A percentile compares a stretch with the other conserved stretches of the same genome.
phyloP scores from a whole-genome alignment of 257 asterid genomes.

The Scutellaria barbata region DNA sequence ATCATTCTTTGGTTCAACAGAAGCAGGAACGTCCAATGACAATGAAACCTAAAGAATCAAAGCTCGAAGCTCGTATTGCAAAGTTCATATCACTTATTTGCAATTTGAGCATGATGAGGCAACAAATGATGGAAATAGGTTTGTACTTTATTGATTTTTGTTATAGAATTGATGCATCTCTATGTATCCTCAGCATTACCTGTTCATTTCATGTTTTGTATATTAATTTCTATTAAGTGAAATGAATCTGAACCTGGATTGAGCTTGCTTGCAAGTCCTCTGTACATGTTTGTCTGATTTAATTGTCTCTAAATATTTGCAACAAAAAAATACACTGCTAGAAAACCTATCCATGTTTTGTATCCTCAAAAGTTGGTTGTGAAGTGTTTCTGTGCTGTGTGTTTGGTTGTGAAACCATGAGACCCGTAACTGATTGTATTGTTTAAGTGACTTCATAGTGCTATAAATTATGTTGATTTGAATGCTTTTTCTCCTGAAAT shows the following conservation, averaged over 20 bases:
- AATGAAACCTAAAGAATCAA: conserved; percentile 65
- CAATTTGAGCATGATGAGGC: conserved; percentile 91
- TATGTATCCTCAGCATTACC: conserved; percentile 26
- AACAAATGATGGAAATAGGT: conserved; percentile 98
- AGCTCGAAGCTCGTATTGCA: conserved; percentile 77
- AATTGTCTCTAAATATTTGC: conserved; percentile 3
- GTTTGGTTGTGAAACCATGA: conserved; percentile 20
- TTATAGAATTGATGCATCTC: not conserved
- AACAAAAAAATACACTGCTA: not conserved
- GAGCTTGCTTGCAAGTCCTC: conserved; percentile 24
- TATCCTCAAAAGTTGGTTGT: conserved; percentile 25
- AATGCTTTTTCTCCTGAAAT: conserved; percentile 33
- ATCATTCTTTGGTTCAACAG: conserved; percentile 50
- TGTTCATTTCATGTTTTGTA: not conserved
- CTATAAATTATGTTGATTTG: conserved; percentile 22
- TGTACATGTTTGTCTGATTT: conserved; percentile 19
- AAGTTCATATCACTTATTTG: conserved; percentile 89
- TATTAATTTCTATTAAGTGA: not conserved
- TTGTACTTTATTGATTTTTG: conserved; percentile 22
- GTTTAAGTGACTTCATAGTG: not conserved
- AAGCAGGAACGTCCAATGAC: conserved; percentile 37
- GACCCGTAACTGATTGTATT: conserved; percentile 1
- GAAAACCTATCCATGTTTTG: conserved; percentile 16
- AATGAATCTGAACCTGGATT: not conserved
- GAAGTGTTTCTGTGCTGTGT: conserved; percentile 3